Evolutionary conservation across 805 yeast species (phyloP).

Genomic region (Yueomyces sinensis): DNA sequence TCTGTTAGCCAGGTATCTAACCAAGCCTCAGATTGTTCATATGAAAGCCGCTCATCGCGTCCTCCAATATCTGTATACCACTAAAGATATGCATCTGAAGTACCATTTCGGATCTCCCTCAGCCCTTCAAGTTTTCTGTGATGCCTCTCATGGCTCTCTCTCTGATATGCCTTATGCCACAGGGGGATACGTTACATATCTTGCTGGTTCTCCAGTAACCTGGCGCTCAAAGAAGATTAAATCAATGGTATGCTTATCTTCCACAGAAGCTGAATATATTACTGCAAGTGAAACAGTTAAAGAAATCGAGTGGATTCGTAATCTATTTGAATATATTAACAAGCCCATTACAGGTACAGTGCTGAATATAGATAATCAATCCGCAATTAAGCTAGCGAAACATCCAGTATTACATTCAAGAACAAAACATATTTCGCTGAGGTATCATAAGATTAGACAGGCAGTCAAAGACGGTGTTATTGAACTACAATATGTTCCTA

Average conservation of each 20-base stretch:
- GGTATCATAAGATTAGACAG: conserved; percentile 4
- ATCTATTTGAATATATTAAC: conserved; percentile 2
- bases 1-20: too few species aligned
- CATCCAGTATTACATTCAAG: conserved; percentile 2
- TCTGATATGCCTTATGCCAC: conserved; percentile 5
- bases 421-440: conserved; percentile 4
- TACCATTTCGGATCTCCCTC: conserved; percentile 1
- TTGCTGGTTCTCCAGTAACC: conserved; percentile 4
- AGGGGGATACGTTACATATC: conserved; percentile 3
- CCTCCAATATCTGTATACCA: conserved; percentile 3
- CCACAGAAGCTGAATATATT: conserved; percentile 5
- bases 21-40: too few species aligned
- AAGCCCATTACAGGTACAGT: neutral
- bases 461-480: conserved; percentile 1
- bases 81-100: conserved; percentile 1
- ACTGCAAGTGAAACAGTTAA: conserved; percentile 4
- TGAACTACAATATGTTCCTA: conserved; percentile 1
- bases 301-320: conserved; percentile 3
- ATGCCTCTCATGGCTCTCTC: conserved; percentile 4
- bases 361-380: conserved; percentile 2
- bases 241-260: conserved; percentile 3
- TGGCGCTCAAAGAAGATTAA: conserved; percentile 7
- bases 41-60: conserved; percentile 2
- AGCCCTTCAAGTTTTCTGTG: neutral
- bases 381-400: conserved; percentile 1